Conservation (phyloP, 495 filamentous ascomycete species). For the Bombardia bombarda region DNA sequence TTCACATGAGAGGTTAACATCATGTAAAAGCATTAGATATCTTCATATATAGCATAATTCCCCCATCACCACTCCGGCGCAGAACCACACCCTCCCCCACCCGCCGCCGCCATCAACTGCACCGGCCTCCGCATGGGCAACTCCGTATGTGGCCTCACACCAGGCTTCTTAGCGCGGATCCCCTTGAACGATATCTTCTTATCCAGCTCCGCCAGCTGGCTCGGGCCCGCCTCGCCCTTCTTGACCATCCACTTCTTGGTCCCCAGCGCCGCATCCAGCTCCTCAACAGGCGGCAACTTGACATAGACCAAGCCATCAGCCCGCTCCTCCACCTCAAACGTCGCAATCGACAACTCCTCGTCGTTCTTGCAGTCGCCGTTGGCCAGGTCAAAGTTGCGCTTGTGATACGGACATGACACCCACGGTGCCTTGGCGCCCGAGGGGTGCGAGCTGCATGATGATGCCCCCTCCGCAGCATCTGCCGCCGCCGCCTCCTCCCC, state of each 20-base stretch:
- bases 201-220: conserved; percentile 64
- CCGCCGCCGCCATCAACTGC: neutral
- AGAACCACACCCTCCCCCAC: neutral
- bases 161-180: conserved; percentile 25
- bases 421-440: conserved; percentile 53
- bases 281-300: conserved; percentile 76
- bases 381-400: conserved; percentile 78
- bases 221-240: conserved; percentile 54
- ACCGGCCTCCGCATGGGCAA: conserved; percentile 1
- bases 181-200: conserved; percentile 44
- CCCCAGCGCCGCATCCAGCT: conserved; percentile 75
- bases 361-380: conserved; percentile 75
- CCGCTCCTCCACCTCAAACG: conserved; percentile 73
- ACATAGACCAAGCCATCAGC: conserved; percentile 78
- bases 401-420: conserved; percentile 89
- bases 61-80: neutral
- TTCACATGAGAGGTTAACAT: no score
- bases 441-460: no score
- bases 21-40: no score
- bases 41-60: neutral
- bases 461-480: no score
- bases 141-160: conserved; percentile 29
- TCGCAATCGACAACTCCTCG: conserved; percentile 69
- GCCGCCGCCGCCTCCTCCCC: no score
- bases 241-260: conserved; percentile 79